Evolutionary conservation across 257 asterid species (phyloP).

Genomic region (Gynochthodes officinalis): DNA sequence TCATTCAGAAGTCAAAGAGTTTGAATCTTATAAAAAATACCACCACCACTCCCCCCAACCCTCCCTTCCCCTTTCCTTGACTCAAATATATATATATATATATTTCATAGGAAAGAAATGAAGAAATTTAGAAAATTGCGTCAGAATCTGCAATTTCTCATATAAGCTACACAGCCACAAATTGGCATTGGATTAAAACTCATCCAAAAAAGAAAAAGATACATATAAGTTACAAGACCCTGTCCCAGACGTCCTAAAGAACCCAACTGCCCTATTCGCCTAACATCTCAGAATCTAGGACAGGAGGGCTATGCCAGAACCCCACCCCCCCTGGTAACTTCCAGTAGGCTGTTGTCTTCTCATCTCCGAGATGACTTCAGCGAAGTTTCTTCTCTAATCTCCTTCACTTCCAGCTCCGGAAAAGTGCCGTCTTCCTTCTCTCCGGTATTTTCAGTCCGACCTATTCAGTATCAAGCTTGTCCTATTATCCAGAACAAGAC

Average conservation of each 20-base stretch:
- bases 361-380: neutral
- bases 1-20: too few relatives aligned
- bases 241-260: neutral
- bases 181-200: neutral
- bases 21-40: too few relatives aligned
- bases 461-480: constrained; percentile 5
- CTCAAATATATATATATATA: too few relatives aligned
- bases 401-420: neutral
- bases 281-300: neutral
- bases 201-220: neutral
- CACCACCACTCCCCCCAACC: too few relatives aligned
- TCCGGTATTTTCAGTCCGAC: neutral
- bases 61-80: too few relatives aligned
- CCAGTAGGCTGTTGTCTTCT: neutral
- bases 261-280: neutral
- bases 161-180: neutral
- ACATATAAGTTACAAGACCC: neutral
- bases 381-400: neutral
- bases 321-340: neutral
- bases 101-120: too few relatives aligned
- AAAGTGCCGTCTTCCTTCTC: neutral
- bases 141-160: neutral
- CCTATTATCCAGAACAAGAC: neutral
- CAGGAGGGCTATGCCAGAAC: neutral
- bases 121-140: too few relatives aligned